Evolutionary conservation across 108 stramenopile genomes (phyloP), one percentile per base, ranked within the genome.

Genomic region (Cyclotella cryptica): DNA sequence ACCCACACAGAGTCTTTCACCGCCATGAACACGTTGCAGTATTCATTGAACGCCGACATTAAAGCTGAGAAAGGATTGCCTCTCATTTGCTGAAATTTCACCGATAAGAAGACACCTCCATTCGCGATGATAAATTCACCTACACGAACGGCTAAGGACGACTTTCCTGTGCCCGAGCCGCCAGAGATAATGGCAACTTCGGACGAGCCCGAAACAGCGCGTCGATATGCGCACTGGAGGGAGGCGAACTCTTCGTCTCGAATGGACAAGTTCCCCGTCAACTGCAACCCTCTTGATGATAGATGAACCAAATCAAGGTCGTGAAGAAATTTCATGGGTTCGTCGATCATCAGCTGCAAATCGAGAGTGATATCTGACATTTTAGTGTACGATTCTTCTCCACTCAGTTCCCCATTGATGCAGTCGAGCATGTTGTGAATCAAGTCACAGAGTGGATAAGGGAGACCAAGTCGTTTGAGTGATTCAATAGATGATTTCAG

Each of bases 51-150:
- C 29, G 78, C 78, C 15, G 54, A 55, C n/a, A 59, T 57, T n/a
- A 79, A 27, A 26, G 78, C 78, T 18, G 71, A 72, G 40, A 79
- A 73, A 27, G 78, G 78, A 14, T 72, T 73, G 42, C 64, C 69
- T 41, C 64, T 61, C 40, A 73, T 71, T 55, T 58, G 66, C 39
- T 79, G 69, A 54, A 78, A 79, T 42, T 79, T 79, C 0, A 69
- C 78, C 7, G 49, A 39, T 17, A 78, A 21, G 35, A 79, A 79
- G 1, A 72, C 39, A 7, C 63, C 78, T 15, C 77, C 77, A 15
- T 47, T 27, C 18, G 35, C 60, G 1, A 46, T 47, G 44, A 42
- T 44, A 35, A 44, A 59, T 30, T 54, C 29, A 19, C 75, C 58
- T 13, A 77, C 10, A 24, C 63, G 68, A 53, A 27, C 19, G 22